Percentiles rank a stretch among this genome's conserved stretches.
phyloP scores from a whole-genome alignment of 2,329 filamentous ascomycete species.

The Colletotrichum camelliae region DNA sequence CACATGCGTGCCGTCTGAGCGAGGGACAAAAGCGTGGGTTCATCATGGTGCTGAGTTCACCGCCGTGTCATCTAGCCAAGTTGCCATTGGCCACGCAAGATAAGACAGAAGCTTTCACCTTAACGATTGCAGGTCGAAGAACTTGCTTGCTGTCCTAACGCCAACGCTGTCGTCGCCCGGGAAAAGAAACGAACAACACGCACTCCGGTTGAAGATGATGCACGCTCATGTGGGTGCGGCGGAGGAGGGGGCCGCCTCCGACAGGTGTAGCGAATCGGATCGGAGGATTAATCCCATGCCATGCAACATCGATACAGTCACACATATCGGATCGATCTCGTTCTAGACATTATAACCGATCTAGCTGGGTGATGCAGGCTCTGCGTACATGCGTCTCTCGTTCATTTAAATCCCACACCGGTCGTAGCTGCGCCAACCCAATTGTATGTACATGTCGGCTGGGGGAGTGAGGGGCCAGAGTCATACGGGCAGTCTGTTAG shows the following conservation, averaged over 20 bases:
- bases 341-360: not conserved
- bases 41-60: not conserved
- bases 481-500: slow-evolving; percentile 3
- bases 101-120: not conserved
- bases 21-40: not conserved
- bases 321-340: not conserved
- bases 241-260: not conserved
- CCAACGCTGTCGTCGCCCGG: not conserved
- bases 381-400: not conserved
- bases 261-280: not conserved
- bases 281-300: not conserved
- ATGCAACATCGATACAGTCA: not conserved
- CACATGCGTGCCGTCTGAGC: not conserved
- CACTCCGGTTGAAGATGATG: not conserved
- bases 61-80: not conserved
- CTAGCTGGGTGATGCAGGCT: not conserved
- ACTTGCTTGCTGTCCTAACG: not conserved
- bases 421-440: not conserved
- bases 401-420: not conserved
- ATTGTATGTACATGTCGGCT: not conserved
- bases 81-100: not conserved
- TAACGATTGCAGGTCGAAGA: not conserved
- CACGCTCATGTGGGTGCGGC: not conserved
- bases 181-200: not conserved
- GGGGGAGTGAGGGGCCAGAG: not conserved